A percentile compares a stretch with the other conserved stretches of the same genome.
phyloP scores from a whole-genome alignment of 805 yeast genomes.

The Spathaspora passalidarum region DNA sequence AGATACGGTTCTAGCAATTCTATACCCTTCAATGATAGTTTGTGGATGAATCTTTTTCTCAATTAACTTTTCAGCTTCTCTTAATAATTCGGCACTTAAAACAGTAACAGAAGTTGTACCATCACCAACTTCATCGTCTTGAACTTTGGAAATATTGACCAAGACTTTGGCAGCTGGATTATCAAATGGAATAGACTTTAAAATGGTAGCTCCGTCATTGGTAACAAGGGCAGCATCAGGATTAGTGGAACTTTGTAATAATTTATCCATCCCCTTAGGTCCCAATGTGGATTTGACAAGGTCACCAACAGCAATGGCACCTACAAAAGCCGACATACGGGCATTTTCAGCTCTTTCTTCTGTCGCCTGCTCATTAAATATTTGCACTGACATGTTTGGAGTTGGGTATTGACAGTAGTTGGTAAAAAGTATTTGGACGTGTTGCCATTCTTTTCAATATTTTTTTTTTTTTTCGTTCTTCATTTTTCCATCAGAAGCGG shows the following conservation, averaged over 20 bases:
- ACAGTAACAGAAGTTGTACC: constrained; percentile 97
- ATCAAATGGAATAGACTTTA: constrained; percentile 90
- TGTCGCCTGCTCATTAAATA: constrained; percentile 94
- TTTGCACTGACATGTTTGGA: constrained; percentile 68
- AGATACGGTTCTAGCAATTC: constrained; percentile 87
- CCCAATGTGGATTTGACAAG: constrained; percentile 92
- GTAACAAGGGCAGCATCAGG: constrained; percentile 74
- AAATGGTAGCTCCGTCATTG: constrained; percentile 97
- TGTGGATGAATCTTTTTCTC: constrained; percentile 96
- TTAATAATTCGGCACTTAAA: constrained; percentile 81
- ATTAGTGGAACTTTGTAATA: constrained; percentile 81
- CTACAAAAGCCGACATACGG: constrained; percentile 94
- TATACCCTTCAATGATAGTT: constrained; percentile 92
- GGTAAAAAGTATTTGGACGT: background rate
- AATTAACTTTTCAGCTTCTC: constrained; percentile 91
- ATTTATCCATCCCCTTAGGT: constrained; percentile 98
- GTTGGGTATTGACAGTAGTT: background rate
- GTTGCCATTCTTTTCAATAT: background rate
- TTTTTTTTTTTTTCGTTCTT: background rate
- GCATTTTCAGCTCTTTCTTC: constrained; percentile 99
- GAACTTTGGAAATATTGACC: constrained; percentile 92
- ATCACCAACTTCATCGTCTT: constrained; percentile 98
- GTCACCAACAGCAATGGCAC: constrained; percentile 99
- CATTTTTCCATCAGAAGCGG: background rate
- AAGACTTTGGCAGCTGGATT: constrained; percentile 96